Base-by-base conservation (phyloP, 306 rosid species). In the Rubus idaeus region DNA sequence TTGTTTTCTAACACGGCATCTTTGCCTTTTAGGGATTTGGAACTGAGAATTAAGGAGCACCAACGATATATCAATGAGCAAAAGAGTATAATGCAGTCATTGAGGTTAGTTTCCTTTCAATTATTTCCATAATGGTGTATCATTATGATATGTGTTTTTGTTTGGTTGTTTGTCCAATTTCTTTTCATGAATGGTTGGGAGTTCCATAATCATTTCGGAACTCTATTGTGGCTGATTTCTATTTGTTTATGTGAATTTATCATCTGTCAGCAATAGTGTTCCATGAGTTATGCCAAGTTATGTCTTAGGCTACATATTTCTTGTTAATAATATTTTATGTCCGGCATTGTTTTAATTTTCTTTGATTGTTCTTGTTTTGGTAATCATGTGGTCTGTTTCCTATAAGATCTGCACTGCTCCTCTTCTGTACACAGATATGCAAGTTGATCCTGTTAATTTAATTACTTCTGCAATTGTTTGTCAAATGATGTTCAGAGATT, bases 31-130 rank as follows among this genome's bases (percentile, higher is more conserved):
- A 84, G 78, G 83, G 79, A 78, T 74, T 78, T 86, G 84, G 98
- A 96, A 41, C 86, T 57, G 62, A 69, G 83, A 49, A 84, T 92
- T 49, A 88, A 85, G 83, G 97, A 96, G 56, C 89, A 88, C 70
- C 97, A 83, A 82, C 86, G 70, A 81, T 77, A 26, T 78, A 73
- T 89, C 75, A 83, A 68, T 58, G 99, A 92, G 74, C 99, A 96
- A 62, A 91, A 86, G 88, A 96, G 89, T 81, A 96, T 96, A 77
- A 85, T 96, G 97, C 97, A 89, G 88, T 92, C 99, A 49, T 88
- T 96, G 86, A 92, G 98, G 99, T 96, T 37, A 40, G 68, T 62
- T 30, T 62, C 44, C 11, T 62, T 62, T 35, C 44, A 62, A 62
- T 47, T 58, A 69, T 68, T 52, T 58, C 53, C 70, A 53, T 76